Conservation (phyloP, 768 basidiomycete genomes). For the Phylloporus sp. region DNA sequence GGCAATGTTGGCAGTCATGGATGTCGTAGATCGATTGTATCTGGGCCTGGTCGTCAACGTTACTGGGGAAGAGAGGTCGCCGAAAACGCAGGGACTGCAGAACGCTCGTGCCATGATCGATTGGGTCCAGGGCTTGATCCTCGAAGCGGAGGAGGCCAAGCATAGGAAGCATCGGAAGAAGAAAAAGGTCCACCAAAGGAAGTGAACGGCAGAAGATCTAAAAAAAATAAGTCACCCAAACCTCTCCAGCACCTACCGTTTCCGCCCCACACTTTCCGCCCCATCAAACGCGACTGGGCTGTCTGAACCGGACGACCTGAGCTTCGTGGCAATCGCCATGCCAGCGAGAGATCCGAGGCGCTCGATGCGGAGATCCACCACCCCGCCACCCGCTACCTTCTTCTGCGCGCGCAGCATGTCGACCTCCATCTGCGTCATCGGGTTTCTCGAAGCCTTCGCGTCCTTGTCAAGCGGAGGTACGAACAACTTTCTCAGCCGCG, state of each 20-base stretch:
- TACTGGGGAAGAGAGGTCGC: too few relatives aligned
- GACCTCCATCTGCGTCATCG: conserved; percentile 4
- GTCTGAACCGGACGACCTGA: neutral
- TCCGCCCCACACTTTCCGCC: neutral
- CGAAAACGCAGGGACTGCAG: too few relatives aligned
- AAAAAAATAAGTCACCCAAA: neutral
- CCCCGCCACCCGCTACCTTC: neutral
- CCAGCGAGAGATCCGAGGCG: neutral
- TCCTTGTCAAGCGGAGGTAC: conserved; percentile 4
- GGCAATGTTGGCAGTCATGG: neutral
- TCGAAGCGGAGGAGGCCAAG: neutral
- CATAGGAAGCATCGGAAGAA: neutral
- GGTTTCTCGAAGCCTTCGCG: neutral
- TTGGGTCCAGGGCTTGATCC: neutral
- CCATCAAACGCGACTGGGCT: neutral
- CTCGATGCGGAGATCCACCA: neutral
- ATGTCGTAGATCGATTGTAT: neutral
- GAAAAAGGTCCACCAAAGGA: neutral
- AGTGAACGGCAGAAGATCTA: neutral
- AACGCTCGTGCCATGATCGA: neutral
- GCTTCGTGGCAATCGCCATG: neutral
- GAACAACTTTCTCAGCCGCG: conserved; percentile 1
- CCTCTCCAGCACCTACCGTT: neutral
- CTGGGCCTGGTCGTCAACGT: too few relatives aligned
- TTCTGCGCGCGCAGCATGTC: conserved; percentile 4